phyloP scores from a whole-genome alignment of 1,284 basidiomycete species.

The Ganoderma lucidum region DNA sequence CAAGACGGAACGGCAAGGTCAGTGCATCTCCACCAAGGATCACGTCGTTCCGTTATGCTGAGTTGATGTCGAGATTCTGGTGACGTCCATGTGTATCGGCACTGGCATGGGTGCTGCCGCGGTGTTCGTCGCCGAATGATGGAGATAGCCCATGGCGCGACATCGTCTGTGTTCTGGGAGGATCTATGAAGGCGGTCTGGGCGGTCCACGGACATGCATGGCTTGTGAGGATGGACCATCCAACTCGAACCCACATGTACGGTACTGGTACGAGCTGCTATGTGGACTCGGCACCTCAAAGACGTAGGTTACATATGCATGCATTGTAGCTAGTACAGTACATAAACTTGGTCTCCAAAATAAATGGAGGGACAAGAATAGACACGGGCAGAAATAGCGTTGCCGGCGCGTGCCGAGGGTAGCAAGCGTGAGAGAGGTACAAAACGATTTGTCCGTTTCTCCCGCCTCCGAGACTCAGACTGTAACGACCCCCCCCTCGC shows the following conservation, averaged over 20 bases:
- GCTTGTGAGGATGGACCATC: neutral
- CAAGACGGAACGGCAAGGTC: slow-evolving; percentile 82
- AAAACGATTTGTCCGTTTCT: slow-evolving; percentile 1
- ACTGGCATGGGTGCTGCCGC: slow-evolving; percentile 87
- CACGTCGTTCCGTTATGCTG: slow-evolving; percentile 10
- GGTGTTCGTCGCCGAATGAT: slow-evolving; percentile 43
- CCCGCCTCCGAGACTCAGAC: slow-evolving; percentile 20
- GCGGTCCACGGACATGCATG: neutral
- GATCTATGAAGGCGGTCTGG: neutral
- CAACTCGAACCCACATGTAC: neutral
- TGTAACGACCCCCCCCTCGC: slow-evolving; percentile 31
- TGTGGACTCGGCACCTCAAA: neutral
- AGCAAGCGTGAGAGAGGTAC: neutral
- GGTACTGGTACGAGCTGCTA: neutral
- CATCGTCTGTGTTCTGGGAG: too few species aligned
- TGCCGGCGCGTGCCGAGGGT: slow-evolving; percentile 22
- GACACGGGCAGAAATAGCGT: slow-evolving; percentile 23
- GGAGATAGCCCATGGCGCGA: neutral
- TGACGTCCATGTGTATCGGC: slow-evolving; percentile 89
- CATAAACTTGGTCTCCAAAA: neutral
- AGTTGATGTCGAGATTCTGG: slow-evolving; percentile 58
- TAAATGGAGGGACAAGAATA: slow-evolving; percentile 12
- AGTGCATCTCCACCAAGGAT: slow-evolving; percentile 23
- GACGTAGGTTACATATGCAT: neutral
- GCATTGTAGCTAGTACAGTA: neutral